Percentiles rank a stretch among this genome's conserved stretches.
These are phyloP conservation scores for Gossypium ekmanianum DNA, from an alignment of 345 rosid genomes.

Conservation along the genomic window DNA sequence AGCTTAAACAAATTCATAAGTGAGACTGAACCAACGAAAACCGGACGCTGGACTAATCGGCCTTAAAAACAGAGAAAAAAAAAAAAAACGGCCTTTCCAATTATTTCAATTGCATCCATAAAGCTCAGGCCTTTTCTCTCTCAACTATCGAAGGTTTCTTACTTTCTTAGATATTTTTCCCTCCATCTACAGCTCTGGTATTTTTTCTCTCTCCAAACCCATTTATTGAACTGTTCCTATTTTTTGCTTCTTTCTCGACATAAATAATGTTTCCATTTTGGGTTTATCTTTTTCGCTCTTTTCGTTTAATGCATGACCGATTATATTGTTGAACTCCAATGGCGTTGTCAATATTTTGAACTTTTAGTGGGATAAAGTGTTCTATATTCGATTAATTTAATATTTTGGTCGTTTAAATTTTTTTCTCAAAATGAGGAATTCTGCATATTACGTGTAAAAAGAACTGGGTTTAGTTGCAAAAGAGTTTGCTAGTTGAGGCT, in stretches of 20 bases:
- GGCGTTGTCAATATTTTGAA: background rate
- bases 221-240: background rate
- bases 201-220: background rate
- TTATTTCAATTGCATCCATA: background rate
- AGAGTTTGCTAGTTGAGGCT: background rate
- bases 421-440: background rate
- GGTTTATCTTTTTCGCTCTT: background rate
- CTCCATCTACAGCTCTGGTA: constrained; percentile 5
- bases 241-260: background rate
- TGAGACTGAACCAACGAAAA: too few relatives aligned
- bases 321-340: background rate
- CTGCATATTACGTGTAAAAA: background rate
- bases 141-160: background rate
- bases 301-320: background rate
- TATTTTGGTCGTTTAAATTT: background rate
- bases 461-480: constrained; percentile 1
- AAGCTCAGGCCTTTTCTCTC: background rate
- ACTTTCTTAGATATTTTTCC: background rate
- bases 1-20: too few relatives aligned
- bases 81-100: too few relatives aligned
- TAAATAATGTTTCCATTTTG: background rate
- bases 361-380: background rate
- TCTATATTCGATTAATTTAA: background rate
- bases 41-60: too few relatives aligned
- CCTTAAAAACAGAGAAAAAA: too few relatives aligned